A percentile compares a stretch with the other conserved stretches of the same genome.
Evolutionary conservation across 148 eudicot species (phyloP).

Genomic region (Camellia granthamiana): DNA sequence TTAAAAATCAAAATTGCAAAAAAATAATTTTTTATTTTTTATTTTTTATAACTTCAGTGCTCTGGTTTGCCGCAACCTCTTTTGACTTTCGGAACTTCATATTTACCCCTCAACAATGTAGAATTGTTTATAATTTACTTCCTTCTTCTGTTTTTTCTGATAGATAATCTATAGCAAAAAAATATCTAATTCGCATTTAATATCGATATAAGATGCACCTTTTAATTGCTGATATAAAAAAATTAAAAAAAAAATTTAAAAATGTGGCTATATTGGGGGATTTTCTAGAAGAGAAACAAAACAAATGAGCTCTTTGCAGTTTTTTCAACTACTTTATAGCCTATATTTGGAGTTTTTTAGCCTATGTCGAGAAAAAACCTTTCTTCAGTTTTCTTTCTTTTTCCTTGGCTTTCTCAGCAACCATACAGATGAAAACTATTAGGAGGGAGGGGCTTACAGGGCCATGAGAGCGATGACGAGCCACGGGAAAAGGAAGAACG

Average conservation of each 20-base stretch:
- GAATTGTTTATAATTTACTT: neutral
- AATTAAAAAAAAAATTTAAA: too few relatives aligned
- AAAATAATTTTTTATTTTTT: neutral
- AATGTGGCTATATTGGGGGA: too few relatives aligned
- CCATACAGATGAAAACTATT: neutral
- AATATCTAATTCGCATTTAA: neutral
- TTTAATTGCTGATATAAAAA: neutral
- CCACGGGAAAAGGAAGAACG: conserved; percentile 80
- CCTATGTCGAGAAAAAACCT: neutral
- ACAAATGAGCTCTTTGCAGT: too few relatives aligned
- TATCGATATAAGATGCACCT: neutral
- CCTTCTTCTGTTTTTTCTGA: neutral
- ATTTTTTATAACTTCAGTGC: neutral
- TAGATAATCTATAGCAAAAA: neutral
- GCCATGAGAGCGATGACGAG: conserved; percentile 90
- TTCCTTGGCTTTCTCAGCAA: neutral
- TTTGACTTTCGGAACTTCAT: neutral
- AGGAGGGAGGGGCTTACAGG: conserved; percentile 44
- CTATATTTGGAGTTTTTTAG: neutral
- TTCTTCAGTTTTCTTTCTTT: neutral
- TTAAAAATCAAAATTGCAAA: neutral
- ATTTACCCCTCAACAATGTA: neutral
- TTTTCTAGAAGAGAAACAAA: too few relatives aligned
- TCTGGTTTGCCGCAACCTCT: conserved; percentile 1
- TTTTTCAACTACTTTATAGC: neutral